Percentiles rank a stretch among this genome's conserved stretches.
Evolutionary conservation across 768 basidiomycete genomes (phyloP).

Genomic region (Pleurotus tuber-regium): DNA sequence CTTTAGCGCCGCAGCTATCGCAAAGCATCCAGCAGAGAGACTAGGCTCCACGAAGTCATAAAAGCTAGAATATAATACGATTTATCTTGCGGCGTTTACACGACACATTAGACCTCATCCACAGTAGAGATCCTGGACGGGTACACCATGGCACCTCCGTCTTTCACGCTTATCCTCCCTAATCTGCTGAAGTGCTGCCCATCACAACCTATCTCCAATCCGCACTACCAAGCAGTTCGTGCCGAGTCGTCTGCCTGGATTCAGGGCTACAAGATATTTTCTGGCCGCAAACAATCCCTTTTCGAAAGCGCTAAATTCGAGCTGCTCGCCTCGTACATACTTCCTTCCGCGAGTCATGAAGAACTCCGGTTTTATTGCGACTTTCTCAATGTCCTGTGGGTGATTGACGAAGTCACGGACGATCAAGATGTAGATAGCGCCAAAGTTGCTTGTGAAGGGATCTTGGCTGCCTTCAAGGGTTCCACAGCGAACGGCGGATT

Average conservation of each 20-base stretch:
- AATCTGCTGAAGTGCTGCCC: neutral
- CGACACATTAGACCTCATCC: too few relatives aligned
- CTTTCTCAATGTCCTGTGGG: neutral
- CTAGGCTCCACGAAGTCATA: too few relatives aligned
- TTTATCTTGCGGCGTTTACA: too few relatives aligned
- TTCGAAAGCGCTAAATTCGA: neutral
- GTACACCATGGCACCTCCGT: neutral
- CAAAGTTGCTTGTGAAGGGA: neutral
- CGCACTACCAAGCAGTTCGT: neutral
- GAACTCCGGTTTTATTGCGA: neutral
- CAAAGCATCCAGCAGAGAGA: too few relatives aligned
- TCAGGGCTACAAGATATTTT: neutral
- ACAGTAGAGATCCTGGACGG: too few relatives aligned
- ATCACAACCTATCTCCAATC: neutral
- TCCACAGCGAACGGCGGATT: neutral
- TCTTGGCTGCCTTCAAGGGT: neutral
- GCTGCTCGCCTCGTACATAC: neutral
- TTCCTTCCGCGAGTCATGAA: neutral
- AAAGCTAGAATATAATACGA: too few relatives aligned
- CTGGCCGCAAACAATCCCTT: neutral
- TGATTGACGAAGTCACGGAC: neutral
- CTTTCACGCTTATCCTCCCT: neutral
- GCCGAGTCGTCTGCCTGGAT: neutral
- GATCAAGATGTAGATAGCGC: neutral
- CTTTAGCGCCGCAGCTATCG: too few relatives aligned